These are phyloP conservation scores for Ramaria sp. DNA, from an alignment of 768 basidiomycete genomes.

Conservation along the genomic window DNA sequence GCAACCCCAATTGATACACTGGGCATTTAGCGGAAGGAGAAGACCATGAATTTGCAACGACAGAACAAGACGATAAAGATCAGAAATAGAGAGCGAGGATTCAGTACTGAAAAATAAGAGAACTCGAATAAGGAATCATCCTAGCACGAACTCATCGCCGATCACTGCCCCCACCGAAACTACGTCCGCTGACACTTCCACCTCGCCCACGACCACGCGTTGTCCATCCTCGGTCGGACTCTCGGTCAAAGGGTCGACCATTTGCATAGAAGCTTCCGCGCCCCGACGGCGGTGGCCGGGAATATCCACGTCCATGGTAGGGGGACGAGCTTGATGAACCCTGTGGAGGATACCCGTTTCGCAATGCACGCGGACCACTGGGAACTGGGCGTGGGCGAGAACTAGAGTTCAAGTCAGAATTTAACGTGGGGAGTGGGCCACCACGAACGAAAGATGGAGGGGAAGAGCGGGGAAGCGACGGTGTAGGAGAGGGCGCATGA, in stretches of 20 bases:
- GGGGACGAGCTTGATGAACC: constrained; percentile 14
- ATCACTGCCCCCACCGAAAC: not conserved
- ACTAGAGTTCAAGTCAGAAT: not conserved
- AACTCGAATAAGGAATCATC: not conserved
- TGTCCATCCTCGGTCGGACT: not conserved
- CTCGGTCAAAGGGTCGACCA: not conserved
- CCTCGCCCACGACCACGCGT: constrained; percentile 23
- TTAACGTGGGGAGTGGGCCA: constrained; percentile 18
- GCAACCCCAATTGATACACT: too few relatives aligned
- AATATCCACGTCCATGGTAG: constrained; percentile 14
- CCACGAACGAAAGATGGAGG: constrained; percentile 17
- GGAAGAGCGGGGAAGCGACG: constrained; percentile 11
- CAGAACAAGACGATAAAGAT: not conserved
- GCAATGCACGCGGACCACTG: constrained; percentile 30
- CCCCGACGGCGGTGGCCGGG: constrained; percentile 32
- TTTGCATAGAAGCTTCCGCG: constrained; percentile 33
- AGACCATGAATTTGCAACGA: too few relatives aligned
- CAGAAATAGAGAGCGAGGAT: not conserved
- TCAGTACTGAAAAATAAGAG: not conserved
- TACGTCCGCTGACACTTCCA: not conserved
- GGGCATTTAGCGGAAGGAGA: not conserved
- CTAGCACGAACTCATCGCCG: not conserved
- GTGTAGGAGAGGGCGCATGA: constrained; percentile 15
- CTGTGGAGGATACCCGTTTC: constrained; percentile 17
- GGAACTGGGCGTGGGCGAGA: constrained; percentile 12